Evolutionary conservation across 495 filamentous ascomycete species (phyloP).

Genomic region (Aspergillus egyptiacus): DNA sequence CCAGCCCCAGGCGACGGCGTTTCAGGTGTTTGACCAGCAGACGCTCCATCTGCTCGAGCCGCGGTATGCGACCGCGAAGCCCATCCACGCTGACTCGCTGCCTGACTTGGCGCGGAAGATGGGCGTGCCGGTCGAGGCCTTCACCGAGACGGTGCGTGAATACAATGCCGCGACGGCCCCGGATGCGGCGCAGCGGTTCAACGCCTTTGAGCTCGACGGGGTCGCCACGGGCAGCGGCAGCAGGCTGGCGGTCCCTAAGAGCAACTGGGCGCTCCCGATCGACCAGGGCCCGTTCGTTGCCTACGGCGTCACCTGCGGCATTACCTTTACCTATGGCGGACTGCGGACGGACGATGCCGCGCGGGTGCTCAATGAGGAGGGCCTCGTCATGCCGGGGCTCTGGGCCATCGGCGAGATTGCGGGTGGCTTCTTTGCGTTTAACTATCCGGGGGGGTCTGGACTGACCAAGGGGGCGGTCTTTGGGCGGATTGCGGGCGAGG

Average conservation of each 20-base stretch:
- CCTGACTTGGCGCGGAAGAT: not conserved
- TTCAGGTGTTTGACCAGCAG: not conserved
- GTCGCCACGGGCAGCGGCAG: not conserved
- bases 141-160: not conserved
- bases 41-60: not conserved
- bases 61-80: not conserved
- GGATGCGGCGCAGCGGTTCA: not conserved
- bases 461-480: slow-evolving; percentile 12
- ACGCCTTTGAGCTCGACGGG: not conserved
- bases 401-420: slow-evolving; percentile 6
- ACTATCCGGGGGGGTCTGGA: slow-evolving; percentile 9
- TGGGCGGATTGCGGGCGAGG: slow-evolving; percentile 4
- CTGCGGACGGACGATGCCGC: not conserved
- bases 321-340: slow-evolving; percentile 8
- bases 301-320: slow-evolving; percentile 9
- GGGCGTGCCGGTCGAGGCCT: not conserved
- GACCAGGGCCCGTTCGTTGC: slow-evolving; percentile 2
- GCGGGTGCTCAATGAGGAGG: slow-evolving; percentile 2
- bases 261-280: not conserved
- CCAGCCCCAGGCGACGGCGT: not conserved
- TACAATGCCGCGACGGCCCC: not conserved
- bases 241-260: not conserved
- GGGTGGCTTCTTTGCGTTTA: slow-evolving; percentile 7
- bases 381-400: slow-evolving; percentile 5
- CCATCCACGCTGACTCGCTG: not conserved